Conservation (phyloP, 352 stramenopile species). For the Phytophthora sansomeana region DNA sequence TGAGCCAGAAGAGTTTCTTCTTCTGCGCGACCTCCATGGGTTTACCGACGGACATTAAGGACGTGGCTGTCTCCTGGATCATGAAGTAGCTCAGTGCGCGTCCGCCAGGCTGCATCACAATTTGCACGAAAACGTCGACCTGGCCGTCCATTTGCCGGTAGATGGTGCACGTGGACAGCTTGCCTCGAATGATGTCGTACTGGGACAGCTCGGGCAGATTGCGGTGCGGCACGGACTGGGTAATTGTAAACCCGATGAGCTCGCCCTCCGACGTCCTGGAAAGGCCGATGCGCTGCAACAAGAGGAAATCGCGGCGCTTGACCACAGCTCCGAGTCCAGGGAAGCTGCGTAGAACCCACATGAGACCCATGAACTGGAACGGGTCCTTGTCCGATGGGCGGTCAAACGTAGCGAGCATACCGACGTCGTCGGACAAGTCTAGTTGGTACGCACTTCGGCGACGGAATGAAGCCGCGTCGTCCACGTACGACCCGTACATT, state of each 20-base stretch:
- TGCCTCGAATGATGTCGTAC: conserved; percentile 48
- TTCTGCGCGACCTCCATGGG: conserved; percentile 52
- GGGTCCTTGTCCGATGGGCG: conserved; percentile 46
- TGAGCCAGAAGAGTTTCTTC: conserved; percentile 70
- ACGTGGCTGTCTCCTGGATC: conserved; percentile 38
- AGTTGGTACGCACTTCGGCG: conserved; percentile 40
- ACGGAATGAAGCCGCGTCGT: conserved; percentile 52
- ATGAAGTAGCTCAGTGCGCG: conserved; percentile 42
- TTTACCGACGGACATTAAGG: conserved; percentile 42
- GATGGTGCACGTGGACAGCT: conserved; percentile 51
- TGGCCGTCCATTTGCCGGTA: conserved; percentile 50
- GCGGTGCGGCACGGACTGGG: conserved; percentile 57
- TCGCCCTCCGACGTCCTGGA: conserved; percentile 53
- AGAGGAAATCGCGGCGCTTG: conserved; percentile 49
- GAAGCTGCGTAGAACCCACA: conserved; percentile 58
- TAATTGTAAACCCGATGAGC: conserved; percentile 45
- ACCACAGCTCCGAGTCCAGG: conserved; percentile 38
- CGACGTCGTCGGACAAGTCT: conserved; percentile 49
- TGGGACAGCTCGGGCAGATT: conserved; percentile 52
- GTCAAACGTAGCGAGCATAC: conserved; percentile 48
- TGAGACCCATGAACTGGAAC: conserved; percentile 58
- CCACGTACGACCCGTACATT: conserved; percentile 58
- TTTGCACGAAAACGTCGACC: conserved; percentile 58
- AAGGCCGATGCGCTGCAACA: conserved; percentile 40
- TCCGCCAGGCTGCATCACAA: conserved; percentile 51